Evolutionary conservation across 2,329 filamentous ascomycete species (phyloP).

Genomic region (Ceratocystis eucalypticola): DNA sequence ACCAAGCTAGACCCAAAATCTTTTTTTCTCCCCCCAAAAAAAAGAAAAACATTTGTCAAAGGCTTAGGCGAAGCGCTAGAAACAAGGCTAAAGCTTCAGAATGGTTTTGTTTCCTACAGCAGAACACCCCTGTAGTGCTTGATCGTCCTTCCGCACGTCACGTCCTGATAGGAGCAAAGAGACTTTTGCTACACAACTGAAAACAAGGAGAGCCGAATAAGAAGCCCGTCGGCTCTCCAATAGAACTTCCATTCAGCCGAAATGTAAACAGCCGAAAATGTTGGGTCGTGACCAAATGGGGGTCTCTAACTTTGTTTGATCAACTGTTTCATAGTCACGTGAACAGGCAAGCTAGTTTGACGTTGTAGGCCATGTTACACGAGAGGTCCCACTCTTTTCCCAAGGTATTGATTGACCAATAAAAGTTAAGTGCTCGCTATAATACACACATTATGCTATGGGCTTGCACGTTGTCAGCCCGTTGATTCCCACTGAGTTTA

Average conservation of each 20-base stretch:
- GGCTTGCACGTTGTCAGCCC: no score
- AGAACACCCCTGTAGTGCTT: neutral
- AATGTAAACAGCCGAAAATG: neutral
- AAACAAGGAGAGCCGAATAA: neutral
- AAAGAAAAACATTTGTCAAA: neutral
- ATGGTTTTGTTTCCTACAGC: neutral
- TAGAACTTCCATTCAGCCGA: neutral
- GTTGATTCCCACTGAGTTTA: no score
- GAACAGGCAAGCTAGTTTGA: neutral
- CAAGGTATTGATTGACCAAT: no score
- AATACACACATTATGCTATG: no score
- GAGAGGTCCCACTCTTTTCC: neutral
- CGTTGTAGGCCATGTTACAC: neutral
- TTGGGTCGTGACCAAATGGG: neutral
- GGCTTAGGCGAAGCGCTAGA: neutral
- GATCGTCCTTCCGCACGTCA: slow-evolving; percentile 6
- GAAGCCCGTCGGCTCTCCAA: neutral
- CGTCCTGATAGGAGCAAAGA: neutral
- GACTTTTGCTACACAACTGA: neutral
- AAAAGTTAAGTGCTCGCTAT: no score
- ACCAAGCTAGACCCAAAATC: no score
- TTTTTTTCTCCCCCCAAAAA: no score
- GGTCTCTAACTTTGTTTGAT: neutral
- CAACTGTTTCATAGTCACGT: slow-evolving; percentile 3
- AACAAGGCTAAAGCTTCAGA: slow-evolving; percentile 2